Evolutionary conservation across 2,329 filamentous ascomycete species (phyloP).

Genomic region (Pestalotiopsis sp.): DNA sequence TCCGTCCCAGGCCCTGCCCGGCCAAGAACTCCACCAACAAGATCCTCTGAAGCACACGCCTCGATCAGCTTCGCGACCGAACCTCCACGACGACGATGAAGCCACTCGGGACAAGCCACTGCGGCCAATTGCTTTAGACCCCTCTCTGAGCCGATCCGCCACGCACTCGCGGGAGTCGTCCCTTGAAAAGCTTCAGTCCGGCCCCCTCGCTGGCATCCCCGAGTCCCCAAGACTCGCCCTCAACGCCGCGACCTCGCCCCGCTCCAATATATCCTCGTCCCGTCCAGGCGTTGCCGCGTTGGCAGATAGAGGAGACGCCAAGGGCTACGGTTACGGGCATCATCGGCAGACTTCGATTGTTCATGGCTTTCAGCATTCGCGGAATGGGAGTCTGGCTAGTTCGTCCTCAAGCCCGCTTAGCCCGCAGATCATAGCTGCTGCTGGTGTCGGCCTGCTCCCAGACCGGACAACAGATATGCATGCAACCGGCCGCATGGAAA

Average conservation of each 20-base stretch:
- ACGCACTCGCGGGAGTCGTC: slow-evolving; percentile 63
- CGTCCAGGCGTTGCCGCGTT: slow-evolving; percentile 44
- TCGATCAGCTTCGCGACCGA: slow-evolving; percentile 52
- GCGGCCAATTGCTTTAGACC: slow-evolving; percentile 47
- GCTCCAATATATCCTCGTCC: slow-evolving; percentile 43
- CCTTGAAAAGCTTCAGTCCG: slow-evolving; percentile 52
- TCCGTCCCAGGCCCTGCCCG: slow-evolving; percentile 60
- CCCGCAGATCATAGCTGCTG: slow-evolving; percentile 79
- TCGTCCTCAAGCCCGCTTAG: slow-evolving; percentile 83
- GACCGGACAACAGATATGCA: slow-evolving; percentile 55
- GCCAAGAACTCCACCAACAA: slow-evolving; percentile 48
- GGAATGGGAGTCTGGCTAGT: slow-evolving; percentile 86
- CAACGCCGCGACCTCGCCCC: slow-evolving; percentile 36
- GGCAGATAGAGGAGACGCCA: slow-evolving; percentile 59
- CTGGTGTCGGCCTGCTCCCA: slow-evolving; percentile 55
- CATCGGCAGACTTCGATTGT: slow-evolving; percentile 97
- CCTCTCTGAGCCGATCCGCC: slow-evolving; percentile 40
- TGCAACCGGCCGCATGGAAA: slow-evolving; percentile 48
- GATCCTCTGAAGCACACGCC: slow-evolving; percentile 56
- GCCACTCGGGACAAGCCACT: slow-evolving; percentile 54
- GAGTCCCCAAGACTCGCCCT: slow-evolving; percentile 32
- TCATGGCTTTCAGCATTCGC: slow-evolving; percentile 89
- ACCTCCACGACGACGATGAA: slow-evolving; percentile 50
- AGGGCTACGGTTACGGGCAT: slow-evolving; percentile 71
- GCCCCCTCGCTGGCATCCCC: slow-evolving; percentile 32